A percentile compares a stretch with the other conserved stretches of the same genome.
These are phyloP conservation scores for Russula virescens DNA, from an alignment of 768 basidiomycete species.

Conservation along the genomic window DNA sequence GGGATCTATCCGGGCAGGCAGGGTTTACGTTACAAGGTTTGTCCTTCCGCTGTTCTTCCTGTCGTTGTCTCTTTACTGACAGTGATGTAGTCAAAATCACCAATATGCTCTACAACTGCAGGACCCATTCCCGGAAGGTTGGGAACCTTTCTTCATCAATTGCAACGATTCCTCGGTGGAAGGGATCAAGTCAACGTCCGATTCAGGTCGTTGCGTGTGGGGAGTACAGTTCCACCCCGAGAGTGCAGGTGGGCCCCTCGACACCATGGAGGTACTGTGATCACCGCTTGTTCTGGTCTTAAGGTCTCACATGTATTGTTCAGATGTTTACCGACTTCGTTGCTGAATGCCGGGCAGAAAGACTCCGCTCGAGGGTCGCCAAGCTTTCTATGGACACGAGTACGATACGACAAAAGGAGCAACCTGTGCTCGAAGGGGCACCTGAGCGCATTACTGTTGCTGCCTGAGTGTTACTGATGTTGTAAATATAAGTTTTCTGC, in stretches of 20 bases:
- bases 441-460: slow-evolving; percentile 27
- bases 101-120: slow-evolving; percentile 94
- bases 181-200: slow-evolving; percentile 91
- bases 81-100: slow-evolving; percentile 73
- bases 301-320: not conserved
- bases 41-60: slow-evolving; percentile 18
- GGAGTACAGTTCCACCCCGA: slow-evolving; percentile 99
- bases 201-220: slow-evolving; percentile 89
- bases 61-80: slow-evolving; percentile 2
- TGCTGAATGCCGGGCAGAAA: slow-evolving; percentile 64
- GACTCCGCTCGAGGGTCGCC: slow-evolving; percentile 31
- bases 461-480: slow-evolving; percentile 24
- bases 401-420: slow-evolving; percentile 21
- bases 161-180: slow-evolving; percentile 99
- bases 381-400: slow-evolving; percentile 26
- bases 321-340: slow-evolving; percentile 96
- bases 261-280: slow-evolving; percentile 81
- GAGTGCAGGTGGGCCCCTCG: slow-evolving; percentile 95
- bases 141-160: slow-evolving; percentile 99
- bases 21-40: slow-evolving; percentile 94
- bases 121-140: slow-evolving; percentile 93
- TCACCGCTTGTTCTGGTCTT: slow-evolving; percentile 3
- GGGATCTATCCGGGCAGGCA: slow-evolving; percentile 90
- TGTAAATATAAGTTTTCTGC: not conserved
- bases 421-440: slow-evolving; percentile 19